These are phyloP conservation scores for Atkinsonella hypoxylon DNA, from an alignment of 2,329 filamentous ascomycete genomes.

Conservation along the genomic window DNA sequence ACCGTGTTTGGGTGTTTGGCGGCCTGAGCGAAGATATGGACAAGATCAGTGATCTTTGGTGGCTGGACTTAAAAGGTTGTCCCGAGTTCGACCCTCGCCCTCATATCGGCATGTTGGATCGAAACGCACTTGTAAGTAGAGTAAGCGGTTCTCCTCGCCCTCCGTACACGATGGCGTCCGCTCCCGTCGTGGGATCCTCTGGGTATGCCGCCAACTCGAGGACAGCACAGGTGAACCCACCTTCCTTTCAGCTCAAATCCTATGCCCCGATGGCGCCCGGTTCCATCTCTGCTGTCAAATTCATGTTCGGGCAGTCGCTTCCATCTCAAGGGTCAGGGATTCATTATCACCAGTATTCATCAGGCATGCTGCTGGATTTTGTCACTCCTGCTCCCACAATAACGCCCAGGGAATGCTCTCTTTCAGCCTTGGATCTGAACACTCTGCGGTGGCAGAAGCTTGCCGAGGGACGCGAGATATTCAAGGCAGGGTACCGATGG, in stretches of 20 bases:
- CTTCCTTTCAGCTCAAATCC: conserved; percentile 52
- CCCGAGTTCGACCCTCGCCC: conserved; percentile 70
- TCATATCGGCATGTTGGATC: conserved; percentile 39
- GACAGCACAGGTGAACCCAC: conserved; percentile 53
- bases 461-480: conserved; percentile 88
- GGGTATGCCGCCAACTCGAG: conserved; percentile 58
- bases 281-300: conserved; percentile 79
- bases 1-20: conserved; percentile 92
- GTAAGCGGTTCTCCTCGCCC: conserved; percentile 39
- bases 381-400: conserved; percentile 86
- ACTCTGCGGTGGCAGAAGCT: conserved; percentile 89
- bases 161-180: conserved; percentile 36
- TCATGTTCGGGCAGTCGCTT: conserved; percentile 67
- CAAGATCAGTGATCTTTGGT: conserved; percentile 91
- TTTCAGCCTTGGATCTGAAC: conserved; percentile 79
- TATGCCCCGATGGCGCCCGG: conserved; percentile 83
- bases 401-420: conserved; percentile 73
- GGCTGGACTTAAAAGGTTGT: conserved; percentile 86
- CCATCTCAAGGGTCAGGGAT: conserved; percentile 83
- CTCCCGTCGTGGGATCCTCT: conserved; percentile 43
- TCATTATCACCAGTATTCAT: conserved; percentile 92
- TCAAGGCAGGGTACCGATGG: conserved; percentile 86
- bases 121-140: conserved; percentile 28
- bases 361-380: conserved; percentile 84
- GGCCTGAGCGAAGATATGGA: conserved; percentile 95